phyloP scores from a whole-genome alignment of 2,329 filamentous ascomycete species.

The Septoria petroselini region DNA sequence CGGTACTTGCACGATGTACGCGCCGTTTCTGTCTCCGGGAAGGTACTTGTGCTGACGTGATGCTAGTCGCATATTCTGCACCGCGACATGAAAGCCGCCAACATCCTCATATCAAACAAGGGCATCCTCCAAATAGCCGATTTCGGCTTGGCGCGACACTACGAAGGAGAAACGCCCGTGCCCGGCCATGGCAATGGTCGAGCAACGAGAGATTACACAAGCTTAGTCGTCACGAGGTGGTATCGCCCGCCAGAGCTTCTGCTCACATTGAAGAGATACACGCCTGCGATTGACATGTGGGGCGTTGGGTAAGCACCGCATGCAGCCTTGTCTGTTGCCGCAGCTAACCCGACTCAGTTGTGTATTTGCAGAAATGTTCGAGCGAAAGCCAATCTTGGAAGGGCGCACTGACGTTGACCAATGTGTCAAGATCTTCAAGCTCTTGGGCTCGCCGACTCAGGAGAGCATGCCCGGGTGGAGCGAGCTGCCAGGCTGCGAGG shows the following conservation, averaged over 20 bases:
- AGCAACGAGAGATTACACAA: slow-evolving; percentile 86
- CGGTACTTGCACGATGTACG: slow-evolving; percentile 77
- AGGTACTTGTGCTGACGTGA: neutral
- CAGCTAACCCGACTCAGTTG: slow-evolving; percentile 58
- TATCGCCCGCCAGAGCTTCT: slow-evolving; percentile 92
- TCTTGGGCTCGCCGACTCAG: slow-evolving; percentile 86
- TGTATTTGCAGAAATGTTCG: slow-evolving; percentile 96
- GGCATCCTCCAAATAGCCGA: slow-evolving; percentile 95
- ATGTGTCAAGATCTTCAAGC: slow-evolving; percentile 86
- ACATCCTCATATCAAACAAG: slow-evolving; percentile 90
- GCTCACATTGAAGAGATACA: slow-evolving; percentile 83
- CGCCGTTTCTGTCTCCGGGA: neutral
- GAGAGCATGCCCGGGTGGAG: slow-evolving; percentile 92
- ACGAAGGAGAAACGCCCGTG: slow-evolving; percentile 77
- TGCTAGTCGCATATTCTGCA: slow-evolving; percentile 68
- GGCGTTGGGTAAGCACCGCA: slow-evolving; percentile 72
- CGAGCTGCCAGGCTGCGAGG: slow-evolving; percentile 75
- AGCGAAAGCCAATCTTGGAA: slow-evolving; percentile 85
- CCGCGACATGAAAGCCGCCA: slow-evolving; percentile 98
- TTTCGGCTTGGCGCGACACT: slow-evolving; percentile 90
- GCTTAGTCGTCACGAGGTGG: slow-evolving; percentile 95
- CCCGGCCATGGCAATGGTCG: slow-evolving; percentile 78
- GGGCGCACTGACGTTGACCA: slow-evolving; percentile 88
- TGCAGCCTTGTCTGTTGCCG: neutral
- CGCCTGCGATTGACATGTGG: slow-evolving; percentile 98